Evolutionary conservation across 192 early-diverging fungal genomes (phyloP).

Genomic region (Spizellomyces sp.): DNA sequence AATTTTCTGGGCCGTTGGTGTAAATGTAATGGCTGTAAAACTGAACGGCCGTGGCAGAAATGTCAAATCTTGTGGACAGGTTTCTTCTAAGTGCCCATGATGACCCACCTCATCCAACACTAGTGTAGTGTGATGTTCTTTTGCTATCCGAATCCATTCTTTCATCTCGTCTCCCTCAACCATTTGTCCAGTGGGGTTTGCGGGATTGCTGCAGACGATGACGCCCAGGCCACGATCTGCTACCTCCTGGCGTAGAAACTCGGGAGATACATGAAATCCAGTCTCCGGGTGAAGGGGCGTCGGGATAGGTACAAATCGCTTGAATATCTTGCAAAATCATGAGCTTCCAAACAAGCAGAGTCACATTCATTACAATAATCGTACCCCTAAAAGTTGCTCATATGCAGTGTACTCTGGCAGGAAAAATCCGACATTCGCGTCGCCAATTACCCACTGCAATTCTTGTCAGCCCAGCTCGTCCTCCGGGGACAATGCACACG

Average conservation of each 20-base stretch:
- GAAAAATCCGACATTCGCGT: conserved; percentile 60
- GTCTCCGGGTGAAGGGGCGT: conserved; percentile 48
- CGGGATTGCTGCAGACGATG: conserved; percentile 55
- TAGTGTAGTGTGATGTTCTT: conserved; percentile 45
- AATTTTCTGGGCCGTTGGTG: conserved; percentile 27
- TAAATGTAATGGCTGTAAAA: conserved; percentile 63
- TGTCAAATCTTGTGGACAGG: too few species aligned
- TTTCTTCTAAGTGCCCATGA: too few species aligned
- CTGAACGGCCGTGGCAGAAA: not conserved
- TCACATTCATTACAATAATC: not conserved
- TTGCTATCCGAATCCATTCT: conserved; percentile 40
- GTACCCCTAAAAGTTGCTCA: conserved; percentile 26
- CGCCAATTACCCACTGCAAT: conserved; percentile 53
- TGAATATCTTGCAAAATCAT: conserved; percentile 36
- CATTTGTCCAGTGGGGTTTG: conserved; percentile 56
- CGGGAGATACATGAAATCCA: conserved; percentile 50
- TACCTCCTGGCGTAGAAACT: conserved; percentile 46
- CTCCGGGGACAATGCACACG: conserved; percentile 61
- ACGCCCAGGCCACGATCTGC: conserved; percentile 48
- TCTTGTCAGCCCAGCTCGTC: conserved; percentile 56
- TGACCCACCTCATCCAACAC: conserved; percentile 47
- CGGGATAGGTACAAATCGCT: conserved; percentile 58
- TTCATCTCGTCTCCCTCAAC: conserved; percentile 48
- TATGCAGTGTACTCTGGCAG: conserved; percentile 50
- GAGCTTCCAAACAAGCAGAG: not conserved